Evolutionary conservation across 1,139 yeast species (phyloP), one percentile per base, ranked within the genome.

Genomic region (Nakaseomyces bracarensis): DNA sequence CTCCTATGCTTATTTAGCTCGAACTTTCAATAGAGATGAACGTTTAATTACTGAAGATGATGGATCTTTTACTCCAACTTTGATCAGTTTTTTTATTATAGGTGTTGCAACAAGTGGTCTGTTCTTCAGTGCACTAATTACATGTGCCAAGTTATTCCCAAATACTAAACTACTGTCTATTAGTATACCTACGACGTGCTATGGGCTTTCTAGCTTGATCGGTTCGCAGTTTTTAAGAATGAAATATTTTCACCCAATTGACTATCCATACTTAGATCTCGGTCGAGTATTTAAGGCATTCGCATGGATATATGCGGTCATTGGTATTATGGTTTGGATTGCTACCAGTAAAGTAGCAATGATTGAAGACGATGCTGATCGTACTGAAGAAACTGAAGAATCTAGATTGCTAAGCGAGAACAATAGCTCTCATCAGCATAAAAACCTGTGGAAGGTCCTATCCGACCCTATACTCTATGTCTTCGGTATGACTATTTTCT

Each of bases 101-200:
- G 96, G 96, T 0, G 66, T 79, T 46, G 93, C 93, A 9, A 84
- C 96, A 0, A 80, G 94, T 4, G 71, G 94, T 4, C 67, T 85
- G 36, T 87, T 82, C 62, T 82, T 87, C 56, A 74, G 85, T 47
- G 76, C 87, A 37, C 67, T 87, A 46, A 69, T 87, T 27, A 82
- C 94, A 1, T 85, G 96, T 64, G 94, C 96, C 2, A 79, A 81
- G 51, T 74, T 86, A 20, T 83, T 77, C 54, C 94, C 95, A 0
- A 67, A 76, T 28, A 71, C 70, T 38, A 82, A 84, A 47, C 83
- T 95, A 2, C 65, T 89, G 47, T 83, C 95, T 31, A 86, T 91
- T 37, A 82, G 95, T 38, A 72, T 84, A 29, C 97, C 97, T 0
- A 89, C 91, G 3, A 77, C 94, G 1, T 81, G 83, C 49, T 87